Conservation (phyloP, 176 grass and related monocot species). For the Thalia dealbata region DNA sequence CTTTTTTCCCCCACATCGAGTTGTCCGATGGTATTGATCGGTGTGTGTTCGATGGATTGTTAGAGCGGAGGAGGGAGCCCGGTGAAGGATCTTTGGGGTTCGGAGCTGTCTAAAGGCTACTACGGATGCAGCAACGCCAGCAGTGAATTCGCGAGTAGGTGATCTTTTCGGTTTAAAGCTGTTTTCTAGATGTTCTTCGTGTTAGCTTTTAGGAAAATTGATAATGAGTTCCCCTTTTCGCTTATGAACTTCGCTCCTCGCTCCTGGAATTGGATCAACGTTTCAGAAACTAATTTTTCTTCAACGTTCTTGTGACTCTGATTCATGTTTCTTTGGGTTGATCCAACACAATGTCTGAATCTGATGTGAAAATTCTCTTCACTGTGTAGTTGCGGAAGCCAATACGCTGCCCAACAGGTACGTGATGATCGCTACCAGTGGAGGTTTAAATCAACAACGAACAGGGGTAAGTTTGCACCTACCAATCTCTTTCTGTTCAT, state of each 20-base stretch:
- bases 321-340: too few relatives aligned
- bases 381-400: constrained; percentile 31
- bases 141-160: constrained; percentile 45
- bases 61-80: constrained; percentile 56
- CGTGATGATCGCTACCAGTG: constrained; percentile 90
- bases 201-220: background rate
- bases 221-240: too few relatives aligned
- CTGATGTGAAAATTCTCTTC: background rate
- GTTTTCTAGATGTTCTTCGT: background rate
- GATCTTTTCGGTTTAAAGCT: constrained; percentile 5
- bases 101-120: constrained; percentile 44
- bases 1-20: background rate
- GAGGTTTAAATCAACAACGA: constrained; percentile 89
- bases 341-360: background rate
- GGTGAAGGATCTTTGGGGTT: constrained; percentile 52
- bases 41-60: constrained; percentile 9
- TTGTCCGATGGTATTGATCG: background rate
- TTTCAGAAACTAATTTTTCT: background rate
- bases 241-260: background rate
- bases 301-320: background rate
- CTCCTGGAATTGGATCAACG: background rate
- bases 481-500: background rate
- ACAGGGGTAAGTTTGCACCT: constrained; percentile 70
- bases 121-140: constrained; percentile 69
- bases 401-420: constrained; percentile 57